Evolutionary conservation across 108 stramenopile species (phyloP), one percentile per base, ranked within the genome.

Genomic region (Schizochytrium sp.): DNA sequence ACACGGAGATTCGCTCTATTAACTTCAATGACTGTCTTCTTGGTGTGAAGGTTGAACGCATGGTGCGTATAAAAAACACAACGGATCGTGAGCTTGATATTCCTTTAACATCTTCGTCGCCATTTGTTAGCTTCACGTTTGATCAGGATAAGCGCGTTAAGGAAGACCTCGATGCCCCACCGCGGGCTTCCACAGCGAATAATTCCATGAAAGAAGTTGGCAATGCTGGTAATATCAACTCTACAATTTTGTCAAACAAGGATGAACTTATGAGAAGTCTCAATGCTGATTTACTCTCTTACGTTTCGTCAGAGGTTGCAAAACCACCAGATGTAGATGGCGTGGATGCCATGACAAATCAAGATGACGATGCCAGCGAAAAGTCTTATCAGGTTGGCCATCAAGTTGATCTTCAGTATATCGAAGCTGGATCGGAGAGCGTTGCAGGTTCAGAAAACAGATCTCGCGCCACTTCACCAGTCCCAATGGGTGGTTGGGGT

Each of bases 11-110:
- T 49, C 47, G 76, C 1, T 13, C 45, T 0, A 5, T 83, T 38
- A 83, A 83, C 8, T 83, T 83, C 53, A 53, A 83, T 8, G 76
- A 83, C 28, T 83, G 76, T 53, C 55, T 83, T 47, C 76, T 83
- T 42, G 76, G 76, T 3, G 53, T 17, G 28, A 49, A 55, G 53
- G 76, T 83, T 7, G 47, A 49, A 38, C 49, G 28, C 10, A 49
- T 38, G 50, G 50, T 83, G 7, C 45, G 76, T 13, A 1, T 83
- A 2, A 83, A 83, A 53, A 83, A 83, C 76, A 83, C 76, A 10
- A 83, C 76, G 38, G 76, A 83, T 55, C 76, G 76, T 0, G 76
- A 83, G 28, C 47, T 83, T 38, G 76, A 83, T 8, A 17, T 49
- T 28, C 50, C 76, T 10, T 40, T 83, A 17, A 55, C 76, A 5